These are phyloP conservation scores for Berberis thunbergii DNA, from an alignment of 164 flowering plant species.

Conservation along the genomic window DNA sequence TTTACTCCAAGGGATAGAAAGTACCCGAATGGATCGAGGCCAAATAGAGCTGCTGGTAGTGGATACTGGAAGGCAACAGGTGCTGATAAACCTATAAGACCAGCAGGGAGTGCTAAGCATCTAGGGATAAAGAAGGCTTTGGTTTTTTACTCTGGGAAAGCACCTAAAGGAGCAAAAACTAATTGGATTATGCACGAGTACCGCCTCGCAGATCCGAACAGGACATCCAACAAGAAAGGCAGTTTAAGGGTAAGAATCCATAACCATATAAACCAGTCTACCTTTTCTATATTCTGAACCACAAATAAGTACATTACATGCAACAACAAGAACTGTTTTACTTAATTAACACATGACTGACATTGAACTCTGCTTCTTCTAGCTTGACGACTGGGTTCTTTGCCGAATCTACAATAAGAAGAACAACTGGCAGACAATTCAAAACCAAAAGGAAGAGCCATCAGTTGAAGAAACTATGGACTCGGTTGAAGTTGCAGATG, in stretches of 20 bases:
- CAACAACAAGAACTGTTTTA: too few species aligned
- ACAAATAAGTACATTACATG: too few species aligned
- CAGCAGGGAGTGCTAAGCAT: conserved; percentile 6
- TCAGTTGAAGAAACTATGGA: conserved; percentile 3
- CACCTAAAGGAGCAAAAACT: conserved; percentile 18
- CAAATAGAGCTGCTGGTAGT: conserved; percentile 13
- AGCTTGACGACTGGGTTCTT: conserved; percentile 19
- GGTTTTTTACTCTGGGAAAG: conserved; percentile 18
- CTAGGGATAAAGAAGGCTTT: conserved; percentile 20
- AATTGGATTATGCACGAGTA: conserved; percentile 26
- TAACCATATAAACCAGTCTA: too few species aligned
- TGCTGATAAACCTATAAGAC: conserved; percentile 17
- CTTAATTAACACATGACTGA: neutral
- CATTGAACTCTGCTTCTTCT: neutral
- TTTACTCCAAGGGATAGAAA: conserved; percentile 18
- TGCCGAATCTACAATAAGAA: conserved; percentile 16
- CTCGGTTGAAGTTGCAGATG: neutral
- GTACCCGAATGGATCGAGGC: conserved; percentile 15
- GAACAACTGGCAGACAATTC: conserved; percentile 6
- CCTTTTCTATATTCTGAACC: too few species aligned
- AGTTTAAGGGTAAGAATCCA: conserved; percentile 15
- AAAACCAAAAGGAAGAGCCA: neutral
- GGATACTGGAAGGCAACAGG: conserved; percentile 29
- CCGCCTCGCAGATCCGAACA: conserved; percentile 13
- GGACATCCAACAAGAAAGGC: conserved; percentile 12